phyloP scores from a whole-genome alignment of 305 asterid species.

The Withania somnifera region DNA sequence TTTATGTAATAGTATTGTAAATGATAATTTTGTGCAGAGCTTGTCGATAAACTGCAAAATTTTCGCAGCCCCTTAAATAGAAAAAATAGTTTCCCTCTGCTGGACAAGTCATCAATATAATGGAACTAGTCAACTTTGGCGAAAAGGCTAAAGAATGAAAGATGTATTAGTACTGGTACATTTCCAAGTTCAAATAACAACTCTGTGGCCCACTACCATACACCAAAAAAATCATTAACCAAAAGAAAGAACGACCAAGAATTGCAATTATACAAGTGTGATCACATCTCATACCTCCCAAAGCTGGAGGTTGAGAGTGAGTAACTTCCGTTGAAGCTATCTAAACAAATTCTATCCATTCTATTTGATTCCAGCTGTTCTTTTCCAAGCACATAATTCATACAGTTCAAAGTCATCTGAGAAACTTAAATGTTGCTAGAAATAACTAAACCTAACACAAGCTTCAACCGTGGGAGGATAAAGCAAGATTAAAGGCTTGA shows the following conservation, averaged over 20 bases:
- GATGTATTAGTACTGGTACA: not conserved
- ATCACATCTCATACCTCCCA: constrained; percentile 1
- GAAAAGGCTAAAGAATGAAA: not conserved
- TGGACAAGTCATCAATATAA: not conserved
- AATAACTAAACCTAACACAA: constrained; percentile 3
- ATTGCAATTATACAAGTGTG: constrained; percentile 6
- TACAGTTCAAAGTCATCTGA: not conserved
- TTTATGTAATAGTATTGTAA: not conserved
- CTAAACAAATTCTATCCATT: not conserved
- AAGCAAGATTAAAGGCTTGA: not conserved
- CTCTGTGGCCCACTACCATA: not conserved
- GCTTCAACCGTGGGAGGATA: not conserved
- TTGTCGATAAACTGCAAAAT: not conserved
- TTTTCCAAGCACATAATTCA: not conserved
- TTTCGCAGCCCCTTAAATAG: not conserved
- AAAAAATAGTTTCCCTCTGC: not conserved
- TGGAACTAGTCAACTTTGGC: not conserved
- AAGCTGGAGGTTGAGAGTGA: not conserved
- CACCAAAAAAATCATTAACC: not conserved
- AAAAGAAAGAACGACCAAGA: not conserved
- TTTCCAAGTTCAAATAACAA: not conserved
- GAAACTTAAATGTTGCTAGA: not conserved
- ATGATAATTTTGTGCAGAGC: not conserved
- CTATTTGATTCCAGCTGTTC: not conserved
- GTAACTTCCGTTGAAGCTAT: not conserved